A percentile compares a stretch with the other conserved stretches of the same genome.
Evolutionary conservation across 1,139 yeast genomes (phyloP).

Genomic region (Blastobotrys niveus): DNA sequence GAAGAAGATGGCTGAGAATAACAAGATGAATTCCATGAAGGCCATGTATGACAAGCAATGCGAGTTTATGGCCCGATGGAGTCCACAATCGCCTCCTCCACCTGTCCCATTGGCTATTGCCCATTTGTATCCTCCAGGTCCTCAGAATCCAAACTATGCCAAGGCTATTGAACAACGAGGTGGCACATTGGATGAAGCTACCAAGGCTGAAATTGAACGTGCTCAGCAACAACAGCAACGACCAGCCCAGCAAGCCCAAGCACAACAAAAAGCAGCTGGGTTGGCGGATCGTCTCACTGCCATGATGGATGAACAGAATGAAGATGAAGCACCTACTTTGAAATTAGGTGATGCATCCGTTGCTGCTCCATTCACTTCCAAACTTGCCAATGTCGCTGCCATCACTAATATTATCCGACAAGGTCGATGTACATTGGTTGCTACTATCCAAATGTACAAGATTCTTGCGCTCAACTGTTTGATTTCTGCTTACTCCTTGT

Average conservation of each 20-base stretch:
- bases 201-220: slow-evolving; percentile 56
- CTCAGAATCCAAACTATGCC: slow-evolving; percentile 79
- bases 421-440: slow-evolving; percentile 97
- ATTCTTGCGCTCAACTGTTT: slow-evolving; percentile 93
- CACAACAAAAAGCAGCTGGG: slow-evolving; percentile 43
- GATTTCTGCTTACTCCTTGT: slow-evolving; percentile 91
- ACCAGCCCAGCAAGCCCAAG: slow-evolving; percentile 28
- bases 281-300: slow-evolving; percentile 72
- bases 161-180: slow-evolving; percentile 83
- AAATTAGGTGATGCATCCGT: slow-evolving; percentile 98
- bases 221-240: slow-evolving; percentile 34
- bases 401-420: slow-evolving; percentile 93
- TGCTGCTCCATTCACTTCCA: slow-evolving; percentile 98
- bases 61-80: slow-evolving; percentile 73
- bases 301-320: slow-evolving; percentile 64
- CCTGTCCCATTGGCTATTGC: slow-evolving; percentile 90
- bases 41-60: slow-evolving; percentile 81
- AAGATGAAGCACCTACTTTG: slow-evolving; percentile 84
- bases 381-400: slow-evolving; percentile 84
- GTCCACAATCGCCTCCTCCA: slow-evolving; percentile 63
- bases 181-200: slow-evolving; percentile 47
- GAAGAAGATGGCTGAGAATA: slow-evolving; percentile 81
- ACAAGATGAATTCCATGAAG: slow-evolving; percentile 58
- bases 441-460: slow-evolving; percentile 98
- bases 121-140: slow-evolving; percentile 95